A percentile compares a stretch with the other conserved stretches of the same genome.
These are phyloP conservation scores for Rubroboletus pulcherrimus DNA, from an alignment of 768 basidiomycete genomes.

Conservation along the genomic window DNA sequence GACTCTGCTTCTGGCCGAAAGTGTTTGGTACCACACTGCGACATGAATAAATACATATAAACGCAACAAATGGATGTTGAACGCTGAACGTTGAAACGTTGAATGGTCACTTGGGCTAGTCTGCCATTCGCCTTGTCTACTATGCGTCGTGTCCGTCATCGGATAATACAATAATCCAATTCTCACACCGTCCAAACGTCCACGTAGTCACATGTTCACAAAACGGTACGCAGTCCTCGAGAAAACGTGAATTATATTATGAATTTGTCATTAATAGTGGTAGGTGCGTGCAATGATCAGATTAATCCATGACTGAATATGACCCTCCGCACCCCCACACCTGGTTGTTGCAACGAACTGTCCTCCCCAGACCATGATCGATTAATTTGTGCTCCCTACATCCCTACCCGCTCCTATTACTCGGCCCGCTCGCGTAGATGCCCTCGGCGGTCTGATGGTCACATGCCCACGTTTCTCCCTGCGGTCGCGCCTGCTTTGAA, in stretches of 20 bases:
- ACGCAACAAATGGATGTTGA: background rate
- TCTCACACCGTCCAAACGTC: background rate
- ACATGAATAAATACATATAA: background rate
- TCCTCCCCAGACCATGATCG: background rate
- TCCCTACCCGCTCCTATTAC: background rate
- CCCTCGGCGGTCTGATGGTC: too few species aligned
- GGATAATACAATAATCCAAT: too few species aligned
- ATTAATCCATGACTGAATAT: constrained; percentile 22
- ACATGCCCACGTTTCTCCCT: too few species aligned
- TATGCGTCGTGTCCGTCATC: too few species aligned
- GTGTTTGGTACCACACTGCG: background rate
- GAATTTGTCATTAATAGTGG: background rate
- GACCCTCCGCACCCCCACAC: background rate
- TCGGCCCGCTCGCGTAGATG: too few species aligned
- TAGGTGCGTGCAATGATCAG: constrained; percentile 3
- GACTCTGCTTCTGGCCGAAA: too few species aligned
- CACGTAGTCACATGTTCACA: background rate
- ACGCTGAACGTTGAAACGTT: too few species aligned
- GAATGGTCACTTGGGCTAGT: background rate
- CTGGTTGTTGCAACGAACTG: too few species aligned
- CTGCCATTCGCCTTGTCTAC: too few species aligned
- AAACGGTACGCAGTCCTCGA: background rate
- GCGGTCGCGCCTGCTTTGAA: too few species aligned
- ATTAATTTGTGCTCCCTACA: background rate
- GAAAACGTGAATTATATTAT: background rate